Percentiles rank a stretch among this genome's conserved stretches.
These are phyloP conservation scores for Vigna angularis DNA, from an alignment of 306 rosid genomes.

Conservation along the genomic window DNA sequence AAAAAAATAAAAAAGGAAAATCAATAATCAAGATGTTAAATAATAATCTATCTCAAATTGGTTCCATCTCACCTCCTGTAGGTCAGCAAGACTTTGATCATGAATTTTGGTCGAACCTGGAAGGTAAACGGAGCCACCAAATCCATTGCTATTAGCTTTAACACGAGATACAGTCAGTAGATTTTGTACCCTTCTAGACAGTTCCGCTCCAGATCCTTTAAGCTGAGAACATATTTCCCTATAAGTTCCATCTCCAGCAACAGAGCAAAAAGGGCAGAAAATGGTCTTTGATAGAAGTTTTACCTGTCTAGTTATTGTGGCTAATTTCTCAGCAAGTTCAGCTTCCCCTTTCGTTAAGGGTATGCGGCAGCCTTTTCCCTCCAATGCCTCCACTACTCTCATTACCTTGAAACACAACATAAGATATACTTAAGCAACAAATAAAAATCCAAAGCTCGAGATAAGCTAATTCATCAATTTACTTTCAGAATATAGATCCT, in stretches of 20 bases:
- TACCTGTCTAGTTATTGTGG: conserved; percentile 90
- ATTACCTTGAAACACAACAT: conserved; percentile 66
- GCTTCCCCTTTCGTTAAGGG: conserved; percentile 95
- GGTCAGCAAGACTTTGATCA: conserved; percentile 80
- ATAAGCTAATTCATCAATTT: conserved; percentile 21
- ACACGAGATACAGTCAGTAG: conserved; percentile 73
- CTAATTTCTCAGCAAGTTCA: conserved; percentile 89
- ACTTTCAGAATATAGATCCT: conserved; percentile 7
- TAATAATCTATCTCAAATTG: conserved; percentile 10
- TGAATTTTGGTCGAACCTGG: conserved; percentile 89
- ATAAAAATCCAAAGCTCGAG: conserved; percentile 12
- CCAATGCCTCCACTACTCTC: conserved; percentile 93
- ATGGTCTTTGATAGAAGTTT: neutral
- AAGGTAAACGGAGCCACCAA: conserved; percentile 68
- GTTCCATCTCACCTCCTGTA: conserved; percentile 79
- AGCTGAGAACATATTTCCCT: conserved; percentile 61
- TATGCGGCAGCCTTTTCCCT: conserved; percentile 89
- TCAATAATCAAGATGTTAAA: conserved; percentile 4
- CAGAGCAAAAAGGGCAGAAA: conserved; percentile 3
- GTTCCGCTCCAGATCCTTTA: conserved; percentile 91
- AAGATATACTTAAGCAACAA: conserved; percentile 6
- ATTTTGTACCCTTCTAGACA: conserved; percentile 92
- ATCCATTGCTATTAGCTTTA: conserved; percentile 68
- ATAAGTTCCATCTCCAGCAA: conserved; percentile 43
- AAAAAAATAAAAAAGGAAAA: neutral